Percentiles rank a stretch among this genome's conserved stretches.
phyloP scores from a whole-genome alignment of 805 yeast genomes.

The Sungouiella thailandica region DNA sequence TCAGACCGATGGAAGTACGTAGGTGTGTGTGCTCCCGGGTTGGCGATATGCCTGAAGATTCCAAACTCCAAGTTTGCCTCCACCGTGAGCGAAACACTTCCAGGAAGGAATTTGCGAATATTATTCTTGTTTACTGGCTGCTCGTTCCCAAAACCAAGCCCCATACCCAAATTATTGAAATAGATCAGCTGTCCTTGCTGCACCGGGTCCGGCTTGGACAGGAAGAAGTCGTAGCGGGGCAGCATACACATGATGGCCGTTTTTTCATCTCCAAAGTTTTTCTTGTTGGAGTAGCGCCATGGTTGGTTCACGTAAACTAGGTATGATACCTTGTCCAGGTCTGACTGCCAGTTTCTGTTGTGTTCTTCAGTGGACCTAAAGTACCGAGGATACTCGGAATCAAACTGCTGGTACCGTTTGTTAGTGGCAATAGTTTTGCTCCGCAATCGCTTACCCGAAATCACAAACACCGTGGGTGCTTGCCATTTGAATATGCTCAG shows the following conservation, averaged over 20 bases:
- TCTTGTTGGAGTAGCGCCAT: slow-evolving; percentile 73
- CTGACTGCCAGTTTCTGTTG: slow-evolving; percentile 30
- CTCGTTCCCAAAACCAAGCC: slow-evolving; percentile 73
- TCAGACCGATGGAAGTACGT: slow-evolving; percentile 24
- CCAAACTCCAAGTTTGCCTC: slow-evolving; percentile 80
- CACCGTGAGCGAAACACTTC: slow-evolving; percentile 73
- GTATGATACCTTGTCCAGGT: slow-evolving; percentile 45
- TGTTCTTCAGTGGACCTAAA: slow-evolving; percentile 24
- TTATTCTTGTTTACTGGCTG: slow-evolving; percentile 56
- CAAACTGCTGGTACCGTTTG: slow-evolving; percentile 48
- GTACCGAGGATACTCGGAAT: slow-evolving; percentile 40
- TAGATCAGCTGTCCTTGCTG: slow-evolving; percentile 42
- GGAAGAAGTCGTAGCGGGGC: slow-evolving; percentile 58
- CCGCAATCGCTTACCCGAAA: slow-evolving; percentile 57
- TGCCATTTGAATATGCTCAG: slow-evolving; percentile 83
- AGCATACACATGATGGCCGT: slow-evolving; percentile 60
- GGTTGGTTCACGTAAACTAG: slow-evolving; percentile 66
- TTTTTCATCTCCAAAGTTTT: slow-evolving; percentile 60
- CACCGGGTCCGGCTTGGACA: slow-evolving; percentile 26
- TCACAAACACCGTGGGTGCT: slow-evolving; percentile 71
- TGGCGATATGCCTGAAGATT: slow-evolving; percentile 64
- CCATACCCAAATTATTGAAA: slow-evolving; percentile 71
- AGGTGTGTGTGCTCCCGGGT: slow-evolving; percentile 15
- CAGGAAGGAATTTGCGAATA: slow-evolving; percentile 50
- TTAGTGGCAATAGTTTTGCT: slow-evolving; percentile 30